Base-by-base conservation (phyloP, 352 stramenopile genomes). In the Phytophthora vignae region DNA sequence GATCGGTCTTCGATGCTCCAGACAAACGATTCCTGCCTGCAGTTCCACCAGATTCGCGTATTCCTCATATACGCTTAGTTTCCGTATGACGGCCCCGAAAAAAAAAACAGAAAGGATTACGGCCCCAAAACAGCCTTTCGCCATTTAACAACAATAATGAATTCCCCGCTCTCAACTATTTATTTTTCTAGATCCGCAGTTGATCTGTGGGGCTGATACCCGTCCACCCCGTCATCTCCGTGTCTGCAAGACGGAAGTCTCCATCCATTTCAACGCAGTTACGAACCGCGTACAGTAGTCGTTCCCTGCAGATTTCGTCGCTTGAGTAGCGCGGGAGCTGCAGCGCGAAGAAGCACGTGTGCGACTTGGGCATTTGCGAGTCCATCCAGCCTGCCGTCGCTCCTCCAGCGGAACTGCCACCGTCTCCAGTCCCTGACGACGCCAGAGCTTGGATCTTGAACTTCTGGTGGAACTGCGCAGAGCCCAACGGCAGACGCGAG, bases 221-320 rank as follows among this genome's bases (percentile, higher is more conserved):
- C 21, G 70, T 88, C 87, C 87, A 94, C 1, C 87, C 85, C 2
- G 76, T 91, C 81, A 92, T 92, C 69, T 96, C 89, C 19, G 84
- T 90, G 74, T 95, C 90, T 9, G 88, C 88, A 3, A 95, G 78
- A 12, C 90, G 86, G 59, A 96, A 96, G 69, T 96, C 90, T n/a
- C 88, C 90, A 61, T 95, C 90, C 87, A 96, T 96, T 71, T 96
- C 90, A 12, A 95, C 75, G 50, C 90, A 96, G 65, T 96, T 96
- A 69, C 87, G 86, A 14, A 96, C 83, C 1, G 88, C 90, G 57
- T 95, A 96, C n/a, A 93, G 63, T 22, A 96, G 29, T 58, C 90
- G 79, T 44, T 84, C 81, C 3, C 69, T 72, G 58, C 85, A 94
- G 46, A 95, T 78, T 25, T 88, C 88, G 64, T 95, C 86, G 15